Evolutionary conservation across 495 filamentous ascomycete genomes (phyloP), one percentile per base, ranked within the genome.

Genomic region (Podospora appendiculata): DNA sequence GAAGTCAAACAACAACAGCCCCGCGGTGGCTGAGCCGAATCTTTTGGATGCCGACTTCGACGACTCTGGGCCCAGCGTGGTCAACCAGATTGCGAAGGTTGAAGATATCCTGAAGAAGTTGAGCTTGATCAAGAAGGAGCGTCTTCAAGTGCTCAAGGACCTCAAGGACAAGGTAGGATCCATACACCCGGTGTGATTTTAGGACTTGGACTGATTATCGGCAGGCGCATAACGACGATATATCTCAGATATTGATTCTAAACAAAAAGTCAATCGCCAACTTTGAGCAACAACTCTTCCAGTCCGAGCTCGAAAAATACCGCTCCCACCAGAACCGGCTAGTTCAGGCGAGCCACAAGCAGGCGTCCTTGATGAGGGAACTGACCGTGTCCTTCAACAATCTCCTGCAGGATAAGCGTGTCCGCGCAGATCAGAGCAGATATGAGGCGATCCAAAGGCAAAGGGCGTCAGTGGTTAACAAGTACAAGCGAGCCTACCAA

Each of bases 241-340:
- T 97, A 56, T 96, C 92, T 11, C 91, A 94, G 61, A 90, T 97
- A 19, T 71, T 97, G 57, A 97, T 98, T 45, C 75, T 98, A 38
- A 98, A 98, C 75, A 96, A 96, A 62, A 96, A 96, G 62, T 83
- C 89, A 2, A 89, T 96, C 55, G 75, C 88, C 34, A 89, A 85
- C 62, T 90, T 89, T 61, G 93, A 97, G 63, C 85, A 74, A 32
- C 87, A 92, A 60, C 80, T 97, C 11, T 98, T 98, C 67, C 86
- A 95, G 57, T 81, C 86, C 5, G 91, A 98, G 68, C 79, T 98
- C 9, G 94, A 96, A 66, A 98, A 98, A 66, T 98, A 95, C 70
- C 79, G 89, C 43, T 90, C 90, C 12, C 88, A 96, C 64, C 94
- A 97, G 64, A 95, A 82, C 56, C 81, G 94, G 33, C 76, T 98